Conservation (phyloP, 2,329 filamentous ascomycete genomes). For the Nemania sp. region DNA sequence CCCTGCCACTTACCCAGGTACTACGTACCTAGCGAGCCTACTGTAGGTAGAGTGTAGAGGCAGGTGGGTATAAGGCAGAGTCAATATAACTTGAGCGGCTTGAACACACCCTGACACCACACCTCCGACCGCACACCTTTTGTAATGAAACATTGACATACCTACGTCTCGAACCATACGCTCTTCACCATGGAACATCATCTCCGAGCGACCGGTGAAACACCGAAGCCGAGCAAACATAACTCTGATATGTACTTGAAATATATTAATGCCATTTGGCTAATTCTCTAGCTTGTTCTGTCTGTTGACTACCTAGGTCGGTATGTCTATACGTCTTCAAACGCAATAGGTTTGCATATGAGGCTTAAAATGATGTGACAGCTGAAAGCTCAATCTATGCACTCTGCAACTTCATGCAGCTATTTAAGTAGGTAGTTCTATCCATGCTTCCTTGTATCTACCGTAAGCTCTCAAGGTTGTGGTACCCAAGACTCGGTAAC, state of each 20-base stretch:
- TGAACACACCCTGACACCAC: too few relatives aligned
- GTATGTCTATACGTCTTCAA: neutral
- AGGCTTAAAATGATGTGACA: neutral
- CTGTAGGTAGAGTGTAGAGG: too few relatives aligned
- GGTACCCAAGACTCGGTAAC: neutral
- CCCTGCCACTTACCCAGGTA: slow-evolving; percentile 3
- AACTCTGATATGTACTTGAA: neutral
- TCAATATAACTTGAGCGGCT: slow-evolving; percentile 14
- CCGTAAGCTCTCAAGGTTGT: slow-evolving; percentile 7
- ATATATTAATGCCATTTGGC: neutral
- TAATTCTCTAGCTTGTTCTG: neutral
- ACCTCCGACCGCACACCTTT: too few relatives aligned
- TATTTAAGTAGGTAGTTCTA: neutral
- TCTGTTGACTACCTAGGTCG: too few relatives aligned
- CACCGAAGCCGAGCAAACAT: neutral
- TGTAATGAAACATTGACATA: slow-evolving; percentile 17
- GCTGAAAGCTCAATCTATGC: slow-evolving; percentile 15
- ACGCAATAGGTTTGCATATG: neutral
- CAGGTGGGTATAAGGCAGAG: slow-evolving; percentile 16
- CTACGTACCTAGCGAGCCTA: too few relatives aligned
- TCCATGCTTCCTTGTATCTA: neutral
- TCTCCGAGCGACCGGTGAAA: neutral
- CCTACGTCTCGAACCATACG: neutral
- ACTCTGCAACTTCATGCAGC: slow-evolving; percentile 29
- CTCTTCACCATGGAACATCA: neutral